Base-by-base conservation (phyloP, 75 land plant species). In the Picea sitchensis region DNA sequence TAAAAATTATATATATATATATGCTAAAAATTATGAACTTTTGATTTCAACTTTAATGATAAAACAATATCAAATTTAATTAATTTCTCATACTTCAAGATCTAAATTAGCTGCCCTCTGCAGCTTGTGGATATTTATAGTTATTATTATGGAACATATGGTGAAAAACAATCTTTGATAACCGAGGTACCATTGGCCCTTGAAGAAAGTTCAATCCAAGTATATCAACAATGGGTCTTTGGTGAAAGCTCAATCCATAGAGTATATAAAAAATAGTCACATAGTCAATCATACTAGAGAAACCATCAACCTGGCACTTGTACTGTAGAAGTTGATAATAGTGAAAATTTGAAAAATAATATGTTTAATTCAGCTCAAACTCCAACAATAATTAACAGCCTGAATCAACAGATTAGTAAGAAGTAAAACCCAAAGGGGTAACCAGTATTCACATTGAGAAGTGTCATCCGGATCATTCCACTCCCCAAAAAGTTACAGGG, bases 401-500 rank as follows among this genome's bases (percentile, higher is more conserved):
- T 20, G 20, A 8, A 71, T 38, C 74, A 17, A 2, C 74, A 17
- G 14, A 71, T 41, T n/a, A 18, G 74, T 71, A 11, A 20, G 23
- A 5, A 71, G 23, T 71, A 71, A 41, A 71, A 44, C 73, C 54
- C 54, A 71, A n/a, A 71, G 41, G 72, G 73, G 51, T 69, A 41
- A 21, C 73, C 73, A 44, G 38, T 36, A 14, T 6, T 71, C 54
- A 34, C 44, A 2, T 71, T 44, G 73, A 71, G 20, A 71, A 21
- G 32, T 34, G 36, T 69, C 2, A 41, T n/a, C 21, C 21, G 18
- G 73, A 71, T 71, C 73, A 71, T 71, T 36, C 44, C 54, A 32
- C 54, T 71, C 7, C 21, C 12, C 5, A 38, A 47, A n/a, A 47
- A 9, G 23, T 41, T 41, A 11, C 73, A 71, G 54, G 17, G 36